These are phyloP conservation scores for Fraxinus floribunda DNA, from an alignment of 305 asterid genomes.

Conservation along the genomic window DNA sequence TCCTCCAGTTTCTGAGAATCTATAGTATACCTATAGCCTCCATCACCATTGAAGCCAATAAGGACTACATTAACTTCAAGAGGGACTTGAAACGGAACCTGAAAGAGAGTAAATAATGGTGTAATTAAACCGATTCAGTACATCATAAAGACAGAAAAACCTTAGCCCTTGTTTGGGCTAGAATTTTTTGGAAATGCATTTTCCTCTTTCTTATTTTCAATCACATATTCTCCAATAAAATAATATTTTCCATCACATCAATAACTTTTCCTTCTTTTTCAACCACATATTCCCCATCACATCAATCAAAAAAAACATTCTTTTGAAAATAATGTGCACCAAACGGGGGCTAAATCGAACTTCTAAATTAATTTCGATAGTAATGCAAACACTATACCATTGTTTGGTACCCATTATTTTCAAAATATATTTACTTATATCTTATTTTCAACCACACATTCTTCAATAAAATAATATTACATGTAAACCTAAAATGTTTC, in stretches of 20 bases:
- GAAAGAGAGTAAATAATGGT: conserved; percentile 21
- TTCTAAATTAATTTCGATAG: no score
- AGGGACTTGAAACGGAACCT: conserved; percentile 99
- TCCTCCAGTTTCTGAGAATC: conserved; percentile 89
- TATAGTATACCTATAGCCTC: conserved; percentile 77
- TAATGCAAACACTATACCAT: no score
- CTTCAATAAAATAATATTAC: not conserved
- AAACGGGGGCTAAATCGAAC: no score
- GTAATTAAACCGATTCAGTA: conserved; percentile 13
- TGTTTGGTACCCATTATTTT: no score
- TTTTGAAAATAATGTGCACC: no score
- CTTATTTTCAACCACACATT: not conserved
- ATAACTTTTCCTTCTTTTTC: no score
- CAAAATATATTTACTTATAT: no score
- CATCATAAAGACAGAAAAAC: conserved; percentile 5
- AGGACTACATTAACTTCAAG: conserved; percentile 95
- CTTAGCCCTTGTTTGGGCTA: not conserved
- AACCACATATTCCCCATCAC: no score
- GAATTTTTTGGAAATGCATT: not conserved
- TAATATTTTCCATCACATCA: no score
- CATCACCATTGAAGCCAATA: conserved; percentile 86
- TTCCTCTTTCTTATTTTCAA: not conserved
- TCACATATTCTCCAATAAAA: not conserved
- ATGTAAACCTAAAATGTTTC: not conserved
- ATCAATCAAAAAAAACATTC: no score